Evolutionary conservation across 495 filamentous ascomycete genomes (phyloP).

Genomic region (Apiosordaria backusii): DNA sequence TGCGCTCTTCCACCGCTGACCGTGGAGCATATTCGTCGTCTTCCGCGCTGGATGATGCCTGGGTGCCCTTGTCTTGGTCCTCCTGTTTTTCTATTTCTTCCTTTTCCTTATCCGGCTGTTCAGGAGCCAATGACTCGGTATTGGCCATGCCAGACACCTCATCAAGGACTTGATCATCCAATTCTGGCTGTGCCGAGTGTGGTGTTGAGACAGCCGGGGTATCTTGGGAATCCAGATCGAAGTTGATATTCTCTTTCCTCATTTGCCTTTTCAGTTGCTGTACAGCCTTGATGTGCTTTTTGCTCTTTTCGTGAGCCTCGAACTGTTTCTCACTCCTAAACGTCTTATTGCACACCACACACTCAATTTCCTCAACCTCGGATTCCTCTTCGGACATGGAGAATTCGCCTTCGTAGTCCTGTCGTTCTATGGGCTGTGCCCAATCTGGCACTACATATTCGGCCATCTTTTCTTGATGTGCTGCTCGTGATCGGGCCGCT

Average conservation of each 20-base stretch:
- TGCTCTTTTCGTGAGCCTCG: slow-evolving; percentile 92
- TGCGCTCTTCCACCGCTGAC: slow-evolving; percentile 37
- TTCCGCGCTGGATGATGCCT: slow-evolving; percentile 20
- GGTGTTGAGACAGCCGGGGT: slow-evolving; percentile 29
- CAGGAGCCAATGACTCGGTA: not conserved
- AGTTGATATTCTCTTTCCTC: slow-evolving; percentile 64
- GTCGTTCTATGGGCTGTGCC: slow-evolving; percentile 57
- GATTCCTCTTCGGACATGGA: slow-evolving; percentile 54
- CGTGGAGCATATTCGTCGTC: slow-evolving; percentile 47
- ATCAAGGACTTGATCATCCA: not conserved
- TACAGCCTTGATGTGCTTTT: slow-evolving; percentile 86
- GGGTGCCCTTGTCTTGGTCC: not conserved
- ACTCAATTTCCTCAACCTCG: slow-evolving; percentile 68
- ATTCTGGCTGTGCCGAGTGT: slow-evolving; percentile 36
- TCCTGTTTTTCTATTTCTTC: not conserved
- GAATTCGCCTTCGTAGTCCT: slow-evolving; percentile 38
- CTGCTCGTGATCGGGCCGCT: slow-evolving; percentile 75
- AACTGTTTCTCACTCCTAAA: slow-evolving; percentile 95
- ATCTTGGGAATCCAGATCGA: slow-evolving; percentile 49
- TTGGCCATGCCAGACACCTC: not conserved
- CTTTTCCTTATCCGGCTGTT: not conserved
- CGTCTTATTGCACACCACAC: slow-evolving; percentile 83
- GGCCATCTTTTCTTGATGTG: slow-evolving; percentile 67
- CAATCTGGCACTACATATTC: slow-evolving; percentile 71
- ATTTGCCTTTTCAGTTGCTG: slow-evolving; percentile 77